These are phyloP conservation scores for Lentinula sp. DNA, from an alignment of 768 basidiomycete genomes.

Conservation along the genomic window DNA sequence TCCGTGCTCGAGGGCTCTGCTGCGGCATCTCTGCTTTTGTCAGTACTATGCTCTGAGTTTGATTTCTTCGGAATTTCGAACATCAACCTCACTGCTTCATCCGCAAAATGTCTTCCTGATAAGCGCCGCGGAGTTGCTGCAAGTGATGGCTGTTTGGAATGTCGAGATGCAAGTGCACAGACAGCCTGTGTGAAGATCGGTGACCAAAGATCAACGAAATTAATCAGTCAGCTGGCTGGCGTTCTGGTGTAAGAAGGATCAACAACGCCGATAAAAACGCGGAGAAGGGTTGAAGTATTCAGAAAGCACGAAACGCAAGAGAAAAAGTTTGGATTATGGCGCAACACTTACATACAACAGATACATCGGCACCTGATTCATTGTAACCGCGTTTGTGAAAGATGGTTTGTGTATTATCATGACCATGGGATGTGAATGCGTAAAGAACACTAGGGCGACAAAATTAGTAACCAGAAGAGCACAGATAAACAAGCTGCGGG, in stretches of 20 bases:
- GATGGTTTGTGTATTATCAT: conserved; percentile 76
- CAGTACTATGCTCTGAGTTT: not conserved
- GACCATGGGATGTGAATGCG: conserved; percentile 74
- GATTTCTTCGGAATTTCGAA: conserved; percentile 38
- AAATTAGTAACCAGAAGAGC: not conserved
- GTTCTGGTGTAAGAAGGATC: not conserved
- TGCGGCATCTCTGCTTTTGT: not conserved
- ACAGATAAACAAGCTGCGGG: not conserved
- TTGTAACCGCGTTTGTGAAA: conserved; percentile 61
- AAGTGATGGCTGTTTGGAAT: conserved; percentile 61
- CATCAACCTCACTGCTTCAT: conserved; percentile 62
- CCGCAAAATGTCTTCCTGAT: conserved; percentile 49
- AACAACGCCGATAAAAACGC: not conserved
- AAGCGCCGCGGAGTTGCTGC: conserved; percentile 49
- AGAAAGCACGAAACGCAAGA: not conserved
- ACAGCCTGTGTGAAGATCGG: conserved; percentile 28
- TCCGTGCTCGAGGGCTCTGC: not conserved
- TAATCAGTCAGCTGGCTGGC: too few relatives aligned
- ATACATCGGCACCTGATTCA: conserved; percentile 61
- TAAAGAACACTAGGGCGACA: conserved; percentile 60
- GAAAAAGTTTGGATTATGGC: not conserved
- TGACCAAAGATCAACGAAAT: too few relatives aligned
- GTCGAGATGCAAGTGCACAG: conserved; percentile 73
- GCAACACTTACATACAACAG: conserved; percentile 45
- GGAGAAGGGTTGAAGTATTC: not conserved